phyloP scores from a whole-genome alignment of 1,139 yeast genomes.

The Eremothecium sinecaudum region DNA sequence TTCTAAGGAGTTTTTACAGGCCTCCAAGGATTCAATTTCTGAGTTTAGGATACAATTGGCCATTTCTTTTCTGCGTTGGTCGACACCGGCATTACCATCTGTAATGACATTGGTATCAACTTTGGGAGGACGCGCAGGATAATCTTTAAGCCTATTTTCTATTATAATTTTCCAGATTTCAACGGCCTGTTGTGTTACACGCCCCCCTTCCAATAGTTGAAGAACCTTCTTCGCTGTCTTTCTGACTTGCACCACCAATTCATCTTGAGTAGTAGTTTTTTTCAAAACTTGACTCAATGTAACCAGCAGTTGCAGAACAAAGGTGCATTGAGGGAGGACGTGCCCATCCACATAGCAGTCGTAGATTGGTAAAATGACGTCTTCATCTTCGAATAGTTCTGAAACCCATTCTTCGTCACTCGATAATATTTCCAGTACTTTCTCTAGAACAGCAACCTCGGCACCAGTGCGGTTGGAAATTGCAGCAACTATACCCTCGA shows the following conservation, averaged over 20 bases:
- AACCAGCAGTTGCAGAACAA: conserved; percentile 41
- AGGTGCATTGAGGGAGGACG: conserved; percentile 45
- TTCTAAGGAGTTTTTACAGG: conserved; percentile 35
- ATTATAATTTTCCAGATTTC: conserved; percentile 23
- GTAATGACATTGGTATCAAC: conserved; percentile 10
- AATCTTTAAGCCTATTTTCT: conserved; percentile 25
- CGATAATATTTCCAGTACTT: conserved; percentile 22
- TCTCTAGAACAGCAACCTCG: conserved; percentile 27
- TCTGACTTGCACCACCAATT: conserved; percentile 10
- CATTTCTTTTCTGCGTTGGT: conserved; percentile 33
- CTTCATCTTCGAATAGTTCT: conserved; percentile 39
- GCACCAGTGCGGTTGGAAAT: conserved; percentile 15
- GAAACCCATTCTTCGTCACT: conserved; percentile 30
- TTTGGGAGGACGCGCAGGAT: conserved; percentile 27
- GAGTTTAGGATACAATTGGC: conserved; percentile 45
- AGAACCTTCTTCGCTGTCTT: conserved; percentile 29
- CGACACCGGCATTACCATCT: conserved; percentile 3
- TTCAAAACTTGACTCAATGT: conserved; percentile 17
- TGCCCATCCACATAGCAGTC: conserved; percentile 54
- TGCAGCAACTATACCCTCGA: conserved; percentile 33
- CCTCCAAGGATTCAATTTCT: conserved; percentile 43
- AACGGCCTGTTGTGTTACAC: conserved; percentile 23
- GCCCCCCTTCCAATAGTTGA: conserved; percentile 28
- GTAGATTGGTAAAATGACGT: conserved; percentile 48
- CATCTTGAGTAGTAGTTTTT: conserved; percentile 7